Evolutionary conservation across 306 rosid species (phyloP), one percentile per base, ranked within the genome.

Genomic region (Myrica gale): DNA sequence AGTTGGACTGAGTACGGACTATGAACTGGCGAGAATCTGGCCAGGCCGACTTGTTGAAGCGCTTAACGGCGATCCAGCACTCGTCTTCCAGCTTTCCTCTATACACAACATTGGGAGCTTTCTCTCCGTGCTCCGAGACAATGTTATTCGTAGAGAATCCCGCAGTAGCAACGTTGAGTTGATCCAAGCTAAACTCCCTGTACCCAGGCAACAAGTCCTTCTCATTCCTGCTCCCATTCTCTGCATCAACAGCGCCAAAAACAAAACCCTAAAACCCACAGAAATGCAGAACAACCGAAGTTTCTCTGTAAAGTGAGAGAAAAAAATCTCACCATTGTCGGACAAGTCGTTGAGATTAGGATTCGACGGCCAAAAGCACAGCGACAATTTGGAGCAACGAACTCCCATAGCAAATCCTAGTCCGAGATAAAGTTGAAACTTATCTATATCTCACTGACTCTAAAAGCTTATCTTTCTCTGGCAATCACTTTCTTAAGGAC

Each of bases 91-190:
- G 86, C 80, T 63, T 78, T 23, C 99, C 99, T 84, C 70, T 83
- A 66, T 90, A 96, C 17, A 96, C 99, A 80, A 96, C 96, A 87
- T 96, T 96, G 1, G 99, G 99, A 87, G 99, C 99, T 79, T 90
- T 96, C 87, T 92, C 99, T 2, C 99, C 99, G 52, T 96, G 99
- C 81, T 96, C 99, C 17, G 99, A 96, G 7, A 96, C 99, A 63
- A 96, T 89, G 86, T 88, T 88, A 74, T 92, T 97, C 2, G 92
- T 73, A 82, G 94, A 96, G 78, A 96, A 96, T 37, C 92, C 99
- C 7, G 86, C 86, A 63, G 99, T 92, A 47, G 98, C 98, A 62
- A 83, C 78, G 58, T 85, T 88, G 5, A 96, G 85, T 67, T 92
- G 94, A 83, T 90, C 92, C 82, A 92, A 86, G 80, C 76, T 96